These are phyloP conservation scores for Plantago lanceolata DNA, from an alignment of 305 asterid genomes.

Conservation along the genomic window DNA sequence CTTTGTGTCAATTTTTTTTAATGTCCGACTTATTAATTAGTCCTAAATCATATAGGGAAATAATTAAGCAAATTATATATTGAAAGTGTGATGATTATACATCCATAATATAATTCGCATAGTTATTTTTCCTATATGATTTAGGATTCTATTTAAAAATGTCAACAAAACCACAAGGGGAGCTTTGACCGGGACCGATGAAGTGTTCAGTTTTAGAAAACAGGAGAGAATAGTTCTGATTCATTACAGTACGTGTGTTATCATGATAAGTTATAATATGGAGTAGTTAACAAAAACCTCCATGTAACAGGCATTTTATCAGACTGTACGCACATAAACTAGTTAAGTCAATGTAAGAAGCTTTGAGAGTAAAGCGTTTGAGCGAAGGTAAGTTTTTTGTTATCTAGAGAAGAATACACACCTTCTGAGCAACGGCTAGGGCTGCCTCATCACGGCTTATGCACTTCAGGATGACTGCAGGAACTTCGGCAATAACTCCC, in stretches of 20 bases:
- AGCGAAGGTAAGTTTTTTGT: not conserved
- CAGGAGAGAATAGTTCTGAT: not conserved
- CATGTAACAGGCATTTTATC: not conserved
- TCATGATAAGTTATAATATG: not conserved
- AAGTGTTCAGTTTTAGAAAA: too few species aligned
- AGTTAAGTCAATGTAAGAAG: not conserved
- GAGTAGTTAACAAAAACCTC: not conserved
- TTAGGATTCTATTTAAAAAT: too few species aligned
- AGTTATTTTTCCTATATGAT: too few species aligned
- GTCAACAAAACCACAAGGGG: too few species aligned
- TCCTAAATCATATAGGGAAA: too few species aligned
- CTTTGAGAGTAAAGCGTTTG: not conserved
- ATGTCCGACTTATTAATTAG: too few species aligned
- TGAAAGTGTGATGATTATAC: too few species aligned
- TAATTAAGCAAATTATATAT: too few species aligned
- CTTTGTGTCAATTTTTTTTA: too few species aligned
- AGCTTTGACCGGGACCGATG: too few species aligned
- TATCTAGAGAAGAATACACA: not conserved
- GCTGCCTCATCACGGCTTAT: slow-evolving; percentile 97
- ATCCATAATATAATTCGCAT: too few species aligned
- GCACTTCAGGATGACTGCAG: slow-evolving; percentile 78
- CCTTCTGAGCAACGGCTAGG: slow-evolving; percentile 96
- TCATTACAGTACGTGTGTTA: not conserved
- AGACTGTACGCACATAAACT: not conserved
- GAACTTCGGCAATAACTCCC: slow-evolving; percentile 92